Percentiles rank a stretch among this genome's conserved stretches.
Conservation (phyloP, 495 filamentous ascomycete species). For the Aspergillus asperescens region DNA sequence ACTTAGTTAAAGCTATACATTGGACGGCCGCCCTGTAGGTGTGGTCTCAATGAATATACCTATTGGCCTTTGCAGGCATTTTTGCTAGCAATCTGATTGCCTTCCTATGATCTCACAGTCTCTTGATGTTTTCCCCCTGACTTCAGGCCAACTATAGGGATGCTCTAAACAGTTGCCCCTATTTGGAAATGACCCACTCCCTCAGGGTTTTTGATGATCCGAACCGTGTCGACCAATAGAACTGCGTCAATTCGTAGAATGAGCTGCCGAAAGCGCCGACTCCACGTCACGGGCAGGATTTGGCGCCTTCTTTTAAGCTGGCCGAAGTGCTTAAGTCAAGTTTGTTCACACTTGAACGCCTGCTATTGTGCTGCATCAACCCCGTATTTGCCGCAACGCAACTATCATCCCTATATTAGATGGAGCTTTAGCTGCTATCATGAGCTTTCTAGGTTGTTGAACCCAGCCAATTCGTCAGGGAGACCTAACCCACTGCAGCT, state of each 20-base stretch:
- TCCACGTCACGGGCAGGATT: conserved; percentile 29
- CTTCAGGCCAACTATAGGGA: neutral
- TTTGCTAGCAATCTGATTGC: neutral
- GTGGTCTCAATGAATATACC: conserved; percentile 16
- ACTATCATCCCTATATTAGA: conserved; percentile 3
- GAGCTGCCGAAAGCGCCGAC: conserved; percentile 34
- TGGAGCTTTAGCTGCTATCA: conserved; percentile 19
- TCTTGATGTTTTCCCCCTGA: neutral
- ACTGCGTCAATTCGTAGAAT: conserved; percentile 17
- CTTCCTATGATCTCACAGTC: neutral
- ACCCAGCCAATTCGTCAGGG: conserved; percentile 14
- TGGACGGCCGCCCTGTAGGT: conserved; percentile 8
- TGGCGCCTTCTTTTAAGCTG: conserved; percentile 7
- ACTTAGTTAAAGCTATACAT: conserved; percentile 36
- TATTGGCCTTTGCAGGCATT: neutral
- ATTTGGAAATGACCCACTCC: conserved; percentile 12
- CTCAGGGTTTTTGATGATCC: conserved; percentile 19
- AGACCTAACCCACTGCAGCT: conserved; percentile 21
- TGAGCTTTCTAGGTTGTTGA: conserved; percentile 26
- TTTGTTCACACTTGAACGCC: neutral
- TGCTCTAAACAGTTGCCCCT: conserved; percentile 17
- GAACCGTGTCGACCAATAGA: conserved; percentile 30
- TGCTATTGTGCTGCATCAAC: conserved; percentile 1
- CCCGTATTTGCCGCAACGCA: conserved; percentile 7
- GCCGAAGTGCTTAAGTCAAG: neutral